Percentiles rank a stretch among this genome's conserved stretches.
These are phyloP conservation scores for Beauveria medogensis DNA, from an alignment of 2,329 filamentous ascomycete species.

Conservation along the genomic window DNA sequence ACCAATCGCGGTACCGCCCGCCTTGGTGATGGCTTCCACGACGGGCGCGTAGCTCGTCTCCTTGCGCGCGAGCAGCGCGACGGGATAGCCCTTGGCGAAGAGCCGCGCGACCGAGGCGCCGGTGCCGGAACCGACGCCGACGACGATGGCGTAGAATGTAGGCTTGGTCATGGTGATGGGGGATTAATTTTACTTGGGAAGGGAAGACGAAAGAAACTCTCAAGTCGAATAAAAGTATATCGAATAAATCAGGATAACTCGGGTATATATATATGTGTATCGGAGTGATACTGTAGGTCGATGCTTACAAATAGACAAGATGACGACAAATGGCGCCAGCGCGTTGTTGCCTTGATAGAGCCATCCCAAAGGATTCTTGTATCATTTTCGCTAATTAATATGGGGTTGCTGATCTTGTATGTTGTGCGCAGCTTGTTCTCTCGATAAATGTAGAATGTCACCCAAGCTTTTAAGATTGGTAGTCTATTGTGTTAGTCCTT, in stretches of 20 bases:
- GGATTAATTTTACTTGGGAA: too few relatives aligned
- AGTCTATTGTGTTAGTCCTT: too few relatives aligned
- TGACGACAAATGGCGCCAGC: slow-evolving; percentile 8
- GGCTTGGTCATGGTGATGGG: slow-evolving; percentile 18
- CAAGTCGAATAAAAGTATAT: neutral
- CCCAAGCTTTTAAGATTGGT: too few relatives aligned
- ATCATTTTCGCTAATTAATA: slow-evolving; percentile 5
- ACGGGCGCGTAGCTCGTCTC: slow-evolving; percentile 58
- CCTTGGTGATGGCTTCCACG: slow-evolving; percentile 57
- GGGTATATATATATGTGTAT: neutral
- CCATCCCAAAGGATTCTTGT: neutral
- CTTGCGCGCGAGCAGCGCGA: slow-evolving; percentile 65
- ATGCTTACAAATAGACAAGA: slow-evolving; percentile 7
- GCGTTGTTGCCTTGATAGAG: neutral
- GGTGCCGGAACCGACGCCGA: slow-evolving; percentile 66
- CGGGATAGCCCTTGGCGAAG: slow-evolving; percentile 59
- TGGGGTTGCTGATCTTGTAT: neutral
- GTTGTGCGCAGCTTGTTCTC: too few relatives aligned
- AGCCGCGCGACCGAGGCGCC: slow-evolving; percentile 42
- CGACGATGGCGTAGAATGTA: slow-evolving; percentile 59
- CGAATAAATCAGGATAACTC: too few relatives aligned
- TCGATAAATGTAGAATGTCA: too few relatives aligned
- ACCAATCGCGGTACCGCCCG: slow-evolving; percentile 63
- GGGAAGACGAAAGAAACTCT: neutral
- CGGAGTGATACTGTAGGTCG: neutral